Evolutionary conservation across 1,284 basidiomycete species (phyloP), one percentile per base, ranked within the genome.

Genomic region (Fomitopsis betulina): DNA sequence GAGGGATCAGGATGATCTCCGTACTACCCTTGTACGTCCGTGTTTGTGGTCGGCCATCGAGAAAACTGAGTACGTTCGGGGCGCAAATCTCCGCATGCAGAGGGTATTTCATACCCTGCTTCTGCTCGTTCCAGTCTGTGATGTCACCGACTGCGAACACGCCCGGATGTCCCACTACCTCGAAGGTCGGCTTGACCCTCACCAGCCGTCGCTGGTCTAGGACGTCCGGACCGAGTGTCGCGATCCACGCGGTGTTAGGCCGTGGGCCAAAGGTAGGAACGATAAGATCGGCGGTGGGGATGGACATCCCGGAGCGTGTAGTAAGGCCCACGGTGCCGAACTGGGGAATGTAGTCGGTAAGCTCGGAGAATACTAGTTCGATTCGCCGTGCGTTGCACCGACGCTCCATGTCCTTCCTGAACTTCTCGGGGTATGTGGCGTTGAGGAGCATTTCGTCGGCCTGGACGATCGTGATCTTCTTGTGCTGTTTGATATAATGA

Each of bases 381-480:
- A 88, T 72, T 2, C 78, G 81, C 2, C 78, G 75, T 3, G 70
- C 69, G 7, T 64, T 66, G 2, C 85, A 65, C 37, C 76, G 75
- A 2, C 72, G 69, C 43, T 75, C 77, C 2, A 84, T 65, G n/a
- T 72, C 73, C 15, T 74, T 75, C 42, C 88, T 79, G 70, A 80
- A 82, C 59, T 79, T 79, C 30, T 75, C 69, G 0, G 86, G 80
- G 64, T 90, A 91, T 0, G 77, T 68, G 0, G 72, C 65, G 64
- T 88, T 90, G 54, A 90, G 72, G 9, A 89, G 79, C 21, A 73
- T 69, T 0, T 66, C 61, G 32, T 77, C 75, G 19, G 78, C 76
- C 21, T 91, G 87, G 1, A 91, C 79, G 51, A 91, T 78, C 4
- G 86, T 89, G 17, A 90, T 78, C 59, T 79, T 77, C 70, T 83